Conservation (phyloP, 2,329 filamentous ascomycete species). For the Cytospora piceae region DNA sequence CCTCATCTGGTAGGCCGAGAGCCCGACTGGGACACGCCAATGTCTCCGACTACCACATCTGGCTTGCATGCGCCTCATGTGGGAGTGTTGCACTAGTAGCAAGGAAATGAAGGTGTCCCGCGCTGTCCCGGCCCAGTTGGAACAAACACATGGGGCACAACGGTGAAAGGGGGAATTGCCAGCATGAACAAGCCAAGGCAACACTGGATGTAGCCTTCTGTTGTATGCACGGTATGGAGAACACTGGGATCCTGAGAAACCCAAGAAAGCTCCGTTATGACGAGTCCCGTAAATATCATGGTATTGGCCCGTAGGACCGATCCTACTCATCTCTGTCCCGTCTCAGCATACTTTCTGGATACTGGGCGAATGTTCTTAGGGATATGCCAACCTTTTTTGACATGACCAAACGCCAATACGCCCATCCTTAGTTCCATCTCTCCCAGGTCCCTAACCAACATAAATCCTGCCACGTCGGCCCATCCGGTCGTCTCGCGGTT, state of each 20-base stretch:
- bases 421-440: slow-evolving; percentile 8
- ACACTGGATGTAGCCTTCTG: no score
- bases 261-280: background rate
- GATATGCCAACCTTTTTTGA: slow-evolving; percentile 17
- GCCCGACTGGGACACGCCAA: no score
- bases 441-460: background rate
- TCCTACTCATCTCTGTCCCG: slow-evolving; percentile 16
- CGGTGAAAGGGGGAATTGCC: no score
- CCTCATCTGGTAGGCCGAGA: no score
- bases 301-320: background rate
- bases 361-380: slow-evolving; percentile 17
- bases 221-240: no score
- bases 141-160: no score
- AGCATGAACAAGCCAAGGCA: no score
- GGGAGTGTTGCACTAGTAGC: no score
- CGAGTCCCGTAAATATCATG: slow-evolving; percentile 5
- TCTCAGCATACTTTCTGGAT: slow-evolving; percentile 19
- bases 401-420: slow-evolving; percentile 23
- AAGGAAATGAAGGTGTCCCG: no score
- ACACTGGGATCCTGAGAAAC: background rate
- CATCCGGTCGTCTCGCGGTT: background rate
- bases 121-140: no score
- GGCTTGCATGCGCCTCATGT: no score
- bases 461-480: background rate
- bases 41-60: no score